phyloP scores from a whole-genome alignment of 1,284 basidiomycete species.

The Cutaneotrichosporon cavernicola region DNA sequence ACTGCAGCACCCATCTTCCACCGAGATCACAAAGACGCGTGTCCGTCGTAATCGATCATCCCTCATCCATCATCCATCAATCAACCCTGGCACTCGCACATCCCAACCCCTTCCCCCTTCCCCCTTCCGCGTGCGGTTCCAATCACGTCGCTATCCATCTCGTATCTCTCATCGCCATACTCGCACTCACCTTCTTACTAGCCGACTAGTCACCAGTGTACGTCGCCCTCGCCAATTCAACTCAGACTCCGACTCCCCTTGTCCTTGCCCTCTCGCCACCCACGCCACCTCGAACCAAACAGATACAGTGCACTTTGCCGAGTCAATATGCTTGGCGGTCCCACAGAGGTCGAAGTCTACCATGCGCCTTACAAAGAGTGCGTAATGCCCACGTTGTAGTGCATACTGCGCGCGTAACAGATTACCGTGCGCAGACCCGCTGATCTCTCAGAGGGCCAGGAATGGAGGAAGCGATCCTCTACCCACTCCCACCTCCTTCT shows the following conservation, averaged over 20 bases:
- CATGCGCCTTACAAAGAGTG: constrained; percentile 33
- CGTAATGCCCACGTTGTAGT: constrained; percentile 3
- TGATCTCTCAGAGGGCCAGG: constrained; percentile 24
- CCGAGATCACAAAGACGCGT: neutral
- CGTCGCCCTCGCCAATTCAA: neutral
- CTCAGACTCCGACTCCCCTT: neutral
- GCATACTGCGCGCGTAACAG: constrained; percentile 3
- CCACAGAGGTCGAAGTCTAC: constrained; percentile 29
- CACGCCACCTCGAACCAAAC: neutral
- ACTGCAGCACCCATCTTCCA: neutral
- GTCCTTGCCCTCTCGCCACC: neutral
- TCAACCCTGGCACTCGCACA: neutral
- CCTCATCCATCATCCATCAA: neutral
- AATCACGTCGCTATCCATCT: constrained; percentile 5
- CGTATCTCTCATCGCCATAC: neutral
- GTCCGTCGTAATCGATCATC: neutral
- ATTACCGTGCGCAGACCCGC: constrained; percentile 7
- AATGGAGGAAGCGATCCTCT: constrained; percentile 28
- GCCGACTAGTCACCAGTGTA: neutral
- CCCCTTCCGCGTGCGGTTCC: neutral
- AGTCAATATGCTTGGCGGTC: constrained; percentile 25
- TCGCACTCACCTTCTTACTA: neutral
- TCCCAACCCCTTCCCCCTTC: neutral
- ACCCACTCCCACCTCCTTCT: constrained; percentile 28
- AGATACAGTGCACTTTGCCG: neutral